These are phyloP conservation scores for Hyparrhenia diplandra DNA, from an alignment of 176 grass and related monocot genomes.

Conservation along the genomic window DNA sequence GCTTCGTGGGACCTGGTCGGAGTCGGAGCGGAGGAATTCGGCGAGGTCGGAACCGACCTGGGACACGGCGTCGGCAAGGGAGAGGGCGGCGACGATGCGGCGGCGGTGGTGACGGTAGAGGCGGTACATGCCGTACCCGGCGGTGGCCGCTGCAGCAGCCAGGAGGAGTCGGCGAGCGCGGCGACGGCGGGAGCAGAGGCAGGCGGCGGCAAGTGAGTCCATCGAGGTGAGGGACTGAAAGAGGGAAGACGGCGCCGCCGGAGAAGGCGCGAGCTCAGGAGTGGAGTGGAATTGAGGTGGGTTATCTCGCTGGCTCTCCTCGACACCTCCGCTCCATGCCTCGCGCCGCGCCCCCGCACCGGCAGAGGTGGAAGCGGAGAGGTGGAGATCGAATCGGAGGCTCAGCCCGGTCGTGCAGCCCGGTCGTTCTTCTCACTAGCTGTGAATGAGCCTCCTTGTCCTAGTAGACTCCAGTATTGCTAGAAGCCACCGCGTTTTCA, in stretches of 20 bases:
- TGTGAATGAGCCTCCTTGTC: too few species aligned
- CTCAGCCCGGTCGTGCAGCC: too few species aligned
- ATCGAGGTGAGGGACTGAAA: background rate
- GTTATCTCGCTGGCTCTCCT: background rate
- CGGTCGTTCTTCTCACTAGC: too few species aligned
- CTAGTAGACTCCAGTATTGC: too few species aligned
- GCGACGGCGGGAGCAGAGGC: slow-evolving; percentile 13
- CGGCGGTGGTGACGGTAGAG: slow-evolving; percentile 40
- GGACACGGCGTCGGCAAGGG: slow-evolving; percentile 46
- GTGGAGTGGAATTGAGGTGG: background rate
- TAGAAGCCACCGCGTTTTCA: too few species aligned
- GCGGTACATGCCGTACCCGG: slow-evolving; percentile 46
- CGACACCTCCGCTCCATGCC: too few species aligned
- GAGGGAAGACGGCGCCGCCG: background rate
- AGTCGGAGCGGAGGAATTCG: slow-evolving; percentile 66
- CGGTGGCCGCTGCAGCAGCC: slow-evolving; percentile 14
- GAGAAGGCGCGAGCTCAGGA: background rate
- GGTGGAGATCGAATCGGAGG: too few species aligned
- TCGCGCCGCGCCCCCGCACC: too few species aligned
- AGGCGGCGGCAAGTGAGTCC: slow-evolving; percentile 22
- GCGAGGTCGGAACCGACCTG: slow-evolving; percentile 55
- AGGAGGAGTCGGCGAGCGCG: slow-evolving; percentile 34
- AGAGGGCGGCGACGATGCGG: slow-evolving; percentile 44
- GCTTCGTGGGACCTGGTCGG: slow-evolving; percentile 56
- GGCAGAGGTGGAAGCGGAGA: too few species aligned